Evolutionary conservation across 345 rosid species (phyloP).

Genomic region (Kernera saxatilis): DNA sequence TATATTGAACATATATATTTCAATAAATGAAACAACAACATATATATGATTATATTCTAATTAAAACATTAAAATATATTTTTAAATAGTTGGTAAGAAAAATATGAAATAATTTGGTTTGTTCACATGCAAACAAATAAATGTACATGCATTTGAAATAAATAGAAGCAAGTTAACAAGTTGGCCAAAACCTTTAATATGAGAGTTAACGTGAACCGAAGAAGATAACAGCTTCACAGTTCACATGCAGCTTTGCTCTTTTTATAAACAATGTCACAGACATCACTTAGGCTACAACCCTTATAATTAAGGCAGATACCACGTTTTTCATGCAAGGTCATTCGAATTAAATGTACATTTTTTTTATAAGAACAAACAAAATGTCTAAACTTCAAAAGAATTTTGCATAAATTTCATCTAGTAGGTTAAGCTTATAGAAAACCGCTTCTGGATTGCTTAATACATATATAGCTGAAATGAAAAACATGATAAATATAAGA

Average conservation of each 20-base stretch:
- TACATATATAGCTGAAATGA: no score
- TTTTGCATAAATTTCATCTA: not conserved
- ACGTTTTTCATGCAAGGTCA: constrained; percentile 3
- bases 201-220: constrained; percentile 21
- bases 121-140: constrained; percentile 21
- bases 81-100: not conserved
- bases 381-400: not conserved
- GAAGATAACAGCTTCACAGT: constrained; percentile 13
- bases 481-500: no score
- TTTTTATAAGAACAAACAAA: not conserved
- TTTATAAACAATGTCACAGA: constrained; percentile 23
- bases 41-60: not conserved
- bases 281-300: not conserved
- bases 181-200: constrained; percentile 11
- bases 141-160: constrained; percentile 18
- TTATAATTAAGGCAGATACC: constrained; percentile 4
- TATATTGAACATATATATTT: not conserved
- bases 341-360: not conserved
- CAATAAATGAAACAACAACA: not conserved
- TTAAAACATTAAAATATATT: not conserved
- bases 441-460: no score
- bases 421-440: no score
- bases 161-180: constrained; percentile 20
- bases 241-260: constrained; percentile 22
- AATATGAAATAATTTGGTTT: not conserved